phyloP scores from a whole-genome alignment of 495 filamentous ascomycete species.

The Collariella sp. region DNA sequence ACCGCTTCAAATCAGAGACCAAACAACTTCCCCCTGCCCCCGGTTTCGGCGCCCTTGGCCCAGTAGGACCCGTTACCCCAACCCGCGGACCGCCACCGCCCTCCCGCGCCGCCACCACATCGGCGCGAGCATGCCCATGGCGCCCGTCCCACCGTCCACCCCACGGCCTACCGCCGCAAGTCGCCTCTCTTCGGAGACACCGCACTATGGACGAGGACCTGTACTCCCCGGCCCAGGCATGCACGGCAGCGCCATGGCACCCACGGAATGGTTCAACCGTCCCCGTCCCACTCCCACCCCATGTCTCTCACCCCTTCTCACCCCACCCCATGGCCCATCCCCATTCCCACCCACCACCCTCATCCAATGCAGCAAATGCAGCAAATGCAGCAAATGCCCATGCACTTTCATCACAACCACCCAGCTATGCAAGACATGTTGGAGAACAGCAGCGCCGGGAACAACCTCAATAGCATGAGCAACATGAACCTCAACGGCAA shows the following conservation, averaged over 20 bases:
- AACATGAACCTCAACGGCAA: background rate
- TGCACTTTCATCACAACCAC: too few relatives aligned
- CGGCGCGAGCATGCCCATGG: constrained; percentile 25
- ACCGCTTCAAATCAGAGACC: constrained; percentile 37
- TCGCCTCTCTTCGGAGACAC: constrained; percentile 24
- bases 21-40: constrained; percentile 15
- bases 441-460: background rate
- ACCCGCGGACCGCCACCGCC: constrained; percentile 16
- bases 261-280: constrained; percentile 12
- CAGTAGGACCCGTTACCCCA: constrained; percentile 12
- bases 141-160: constrained; percentile 21
- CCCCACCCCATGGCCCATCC: background rate
- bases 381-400: background rate
- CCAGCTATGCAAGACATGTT: constrained; percentile 1
- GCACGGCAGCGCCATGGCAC: constrained; percentile 11
- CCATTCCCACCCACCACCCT: background rate
- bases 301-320: background rate
- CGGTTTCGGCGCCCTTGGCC: constrained; percentile 14
- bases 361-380: background rate
- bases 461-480: too few relatives aligned
- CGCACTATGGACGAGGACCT: constrained; percentile 38
- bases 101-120: constrained; percentile 22
- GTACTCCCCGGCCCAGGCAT: constrained; percentile 10
- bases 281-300: background rate
- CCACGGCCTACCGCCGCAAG: constrained; percentile 13